Evolutionary conservation across 2,329 filamentous ascomycete genomes (phyloP).

Genomic region (Epichloe gansuensis): DNA sequence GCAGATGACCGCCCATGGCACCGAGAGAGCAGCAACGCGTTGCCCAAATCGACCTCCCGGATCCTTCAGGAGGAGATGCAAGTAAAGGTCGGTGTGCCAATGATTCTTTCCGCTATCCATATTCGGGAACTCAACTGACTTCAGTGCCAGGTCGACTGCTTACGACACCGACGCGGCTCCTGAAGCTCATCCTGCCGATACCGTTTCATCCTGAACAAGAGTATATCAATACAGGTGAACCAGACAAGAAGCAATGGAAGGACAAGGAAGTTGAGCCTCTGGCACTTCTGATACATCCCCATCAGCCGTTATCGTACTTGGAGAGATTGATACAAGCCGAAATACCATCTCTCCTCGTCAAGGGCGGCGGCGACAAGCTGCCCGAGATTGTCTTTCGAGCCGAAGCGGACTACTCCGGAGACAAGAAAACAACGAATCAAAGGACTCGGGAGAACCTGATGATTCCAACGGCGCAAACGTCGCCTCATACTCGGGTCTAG

Average conservation of each 20-base stretch:
- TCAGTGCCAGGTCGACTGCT: constrained; percentile 51
- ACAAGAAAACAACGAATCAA: constrained; percentile 12
- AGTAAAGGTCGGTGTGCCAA: constrained; percentile 18
- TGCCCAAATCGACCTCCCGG: constrained; percentile 20
- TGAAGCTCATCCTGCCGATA: constrained; percentile 71
- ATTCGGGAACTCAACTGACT: not conserved
- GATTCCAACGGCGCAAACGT: constrained; percentile 48
- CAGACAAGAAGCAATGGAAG: constrained; percentile 19
- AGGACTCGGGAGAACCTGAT: constrained; percentile 16
- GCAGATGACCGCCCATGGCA: constrained; percentile 56
- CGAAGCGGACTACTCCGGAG: constrained; percentile 51
- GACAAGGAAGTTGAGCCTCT: constrained; percentile 56
- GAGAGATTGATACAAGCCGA: constrained; percentile 83
- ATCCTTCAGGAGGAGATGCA: constrained; percentile 13
- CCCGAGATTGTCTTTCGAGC: constrained; percentile 71
- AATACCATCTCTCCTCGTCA: constrained; percentile 55
- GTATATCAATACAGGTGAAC: constrained; percentile 28
- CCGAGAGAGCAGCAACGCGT: constrained; percentile 40
- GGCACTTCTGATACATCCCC: constrained; percentile 74
- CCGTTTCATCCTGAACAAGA: constrained; percentile 30
- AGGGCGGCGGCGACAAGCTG: constrained; percentile 53
- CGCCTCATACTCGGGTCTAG: constrained; percentile 59
- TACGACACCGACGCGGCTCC: constrained; percentile 66
- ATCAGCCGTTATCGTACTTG: constrained; percentile 83
- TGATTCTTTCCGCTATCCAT: not conserved